Evolutionary conservation across 2,329 filamentous ascomycete genomes (phyloP), one percentile per base, ranked within the genome.

Genomic region (Fusarium sp.): DNA sequence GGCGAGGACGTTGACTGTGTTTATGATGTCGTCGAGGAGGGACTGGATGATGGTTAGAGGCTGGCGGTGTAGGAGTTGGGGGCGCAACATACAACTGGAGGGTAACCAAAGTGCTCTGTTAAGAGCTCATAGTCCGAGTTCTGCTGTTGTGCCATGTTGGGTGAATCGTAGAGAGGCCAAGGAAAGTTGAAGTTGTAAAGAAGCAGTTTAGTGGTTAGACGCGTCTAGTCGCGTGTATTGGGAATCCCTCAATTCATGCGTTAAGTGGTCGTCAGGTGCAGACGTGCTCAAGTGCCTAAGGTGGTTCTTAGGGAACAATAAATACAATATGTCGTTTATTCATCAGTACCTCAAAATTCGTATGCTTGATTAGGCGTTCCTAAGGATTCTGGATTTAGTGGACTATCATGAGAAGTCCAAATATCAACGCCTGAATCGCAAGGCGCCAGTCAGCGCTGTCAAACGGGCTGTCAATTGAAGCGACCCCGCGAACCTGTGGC

Each of bases 11-110:
- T 98, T 99, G 80, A 98, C 90, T 57, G 92, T 92, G 84, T 98
- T 98, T 83, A 98, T 97, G 74, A 98, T 94, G 82, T 98, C 95
- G 88, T 99, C 96, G 76, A 99, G 92, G 42, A 99, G 89, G 65
- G 92, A 92, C 94, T 97, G 31, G 19, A 14, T 39, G 36, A 44
- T 58, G 14, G 17, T 63, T 39, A 50, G 40, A 22, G 39, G 31
- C 28, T 31, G 10, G 17, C n/a, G 13, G 15, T 17, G 11, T 19
- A 6, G 13, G 36, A 28, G 52, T 22, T 40, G 6, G 17, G 19
- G 24, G 55, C n/a, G 26, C 7, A 26, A 84, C 92, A 76, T 81
- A 97, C 94, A 71, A 97, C 89, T 28, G 95, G 96, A 3, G 96
- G 95, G 75, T 97, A 98, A 70, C 93, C 93, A 75, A 99, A 92